Evolutionary conservation across 345 rosid genomes (phyloP), one percentile per base, ranked within the genome.

Genomic region (Eucalyptus marginata): DNA sequence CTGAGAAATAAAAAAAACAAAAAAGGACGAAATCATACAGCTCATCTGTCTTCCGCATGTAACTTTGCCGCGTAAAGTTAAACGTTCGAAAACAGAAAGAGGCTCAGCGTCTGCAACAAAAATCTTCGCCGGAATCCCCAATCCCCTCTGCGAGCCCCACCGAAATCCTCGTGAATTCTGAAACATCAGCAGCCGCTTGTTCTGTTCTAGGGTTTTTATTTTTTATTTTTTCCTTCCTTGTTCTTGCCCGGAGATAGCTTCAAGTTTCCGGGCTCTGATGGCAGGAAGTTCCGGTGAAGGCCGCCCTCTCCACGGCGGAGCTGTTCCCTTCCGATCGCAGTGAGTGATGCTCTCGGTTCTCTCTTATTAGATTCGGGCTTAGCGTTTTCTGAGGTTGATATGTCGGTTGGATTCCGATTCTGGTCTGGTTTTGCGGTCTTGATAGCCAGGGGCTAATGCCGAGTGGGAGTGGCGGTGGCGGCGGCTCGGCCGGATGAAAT

Each of bases 301-400:
- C 58, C 93, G 92, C 71, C 88, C 96, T 22, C 89, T 90, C 15
- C 94, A 93, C 93, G 96, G 96, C 24, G 97, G 94, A 47, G 95
- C 95, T 2, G 96, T 93, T 81, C 93, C 97, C 29, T 97, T 92
- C 87, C 89, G 96, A 91, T 96, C 97, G 47, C 93, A 93, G 96
- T 95, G 64, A 46, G 68, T 40, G 33, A 49, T 81, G 49, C n/a
- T 44, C 84, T 18, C 66, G 47, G 22, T 44, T 8, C 46, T 59
- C 87, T 13, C 31, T 14, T 50, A 14, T 2, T 50, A 50, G 52
- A 50, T 50, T 50, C 52, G 52, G 52, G 52, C 17, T 50, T 50
- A 50, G 52, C 52, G 17, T 50, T 1, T 50, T 50, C 52, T 50
- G 52, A 50, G 52, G 18, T 50, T 50, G 52, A 50, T 6, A 50